These are phyloP conservation scores for Liquidambar formosana DNA, from an alignment of 164 flowering plant genomes.

Conservation along the genomic window DNA sequence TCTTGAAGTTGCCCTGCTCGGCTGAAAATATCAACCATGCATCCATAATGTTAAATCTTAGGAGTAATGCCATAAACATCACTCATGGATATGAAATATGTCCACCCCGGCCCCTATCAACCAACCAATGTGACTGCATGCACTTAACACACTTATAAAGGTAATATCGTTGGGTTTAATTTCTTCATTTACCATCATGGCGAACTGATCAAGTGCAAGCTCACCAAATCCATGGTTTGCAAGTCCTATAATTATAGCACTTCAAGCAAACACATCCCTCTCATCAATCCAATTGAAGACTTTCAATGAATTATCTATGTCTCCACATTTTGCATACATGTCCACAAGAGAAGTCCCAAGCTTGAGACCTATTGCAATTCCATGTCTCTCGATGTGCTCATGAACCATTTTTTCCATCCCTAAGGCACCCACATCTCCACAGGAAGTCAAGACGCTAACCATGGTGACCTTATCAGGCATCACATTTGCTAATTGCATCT, in stretches of 20 bases:
- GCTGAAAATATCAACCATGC: conserved; percentile 39
- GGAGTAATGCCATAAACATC: conserved; percentile 26
- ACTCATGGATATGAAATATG: conserved; percentile 29
- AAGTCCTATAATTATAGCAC: conserved; percentile 37
- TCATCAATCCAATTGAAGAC: conserved; percentile 25
- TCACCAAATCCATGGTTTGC: conserved; percentile 36
- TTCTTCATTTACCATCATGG: conserved; percentile 28
- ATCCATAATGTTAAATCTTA: conserved; percentile 39
- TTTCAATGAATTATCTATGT: conserved; percentile 24
- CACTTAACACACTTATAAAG: conserved; percentile 31
- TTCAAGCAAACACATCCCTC: conserved; percentile 36
- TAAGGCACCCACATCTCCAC: conserved; percentile 38
- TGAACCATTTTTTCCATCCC: conserved; percentile 37
- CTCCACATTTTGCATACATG: conserved; percentile 47
- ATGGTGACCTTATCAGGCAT: conserved; percentile 33
- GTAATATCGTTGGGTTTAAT: conserved; percentile 35
- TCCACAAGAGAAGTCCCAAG: conserved; percentile 44
- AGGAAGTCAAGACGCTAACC: conserved; percentile 37
- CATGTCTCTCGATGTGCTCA: conserved; percentile 25
- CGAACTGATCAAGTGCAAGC: conserved; percentile 30
- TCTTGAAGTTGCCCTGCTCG: conserved; percentile 31
- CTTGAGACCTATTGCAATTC: conserved; percentile 28
- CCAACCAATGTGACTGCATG: conserved; percentile 36
- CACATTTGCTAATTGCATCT: conserved; percentile 30
- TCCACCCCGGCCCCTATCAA: conserved; percentile 23